Evolutionary conservation across 2,329 filamentous ascomycete species (phyloP).

Genomic region (Botrytis elliptica): DNA sequence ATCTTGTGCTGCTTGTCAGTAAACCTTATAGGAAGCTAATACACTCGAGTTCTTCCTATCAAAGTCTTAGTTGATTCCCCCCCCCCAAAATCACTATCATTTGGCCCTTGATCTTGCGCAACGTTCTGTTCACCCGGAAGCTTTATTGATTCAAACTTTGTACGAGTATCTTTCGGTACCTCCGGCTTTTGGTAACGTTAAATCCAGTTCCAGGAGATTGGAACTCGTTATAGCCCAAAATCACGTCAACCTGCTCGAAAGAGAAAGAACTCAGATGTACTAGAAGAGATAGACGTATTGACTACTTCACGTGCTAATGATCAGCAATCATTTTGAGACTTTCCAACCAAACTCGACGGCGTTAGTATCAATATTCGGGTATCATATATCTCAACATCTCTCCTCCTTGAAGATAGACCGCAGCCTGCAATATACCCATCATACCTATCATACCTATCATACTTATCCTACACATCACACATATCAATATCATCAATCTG

Average conservation of each 20-base stretch:
- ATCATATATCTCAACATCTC: constrained; percentile 24
- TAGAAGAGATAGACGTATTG: constrained; percentile 16
- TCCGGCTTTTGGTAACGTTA: constrained; percentile 29
- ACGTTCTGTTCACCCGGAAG: constrained; percentile 26
- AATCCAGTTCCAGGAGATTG: constrained; percentile 28
- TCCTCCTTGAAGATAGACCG: neutral
- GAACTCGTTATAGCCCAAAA: constrained; percentile 27
- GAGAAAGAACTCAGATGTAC: constrained; percentile 23
- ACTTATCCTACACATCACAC: neutral
- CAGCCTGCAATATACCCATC: constrained; percentile 7
- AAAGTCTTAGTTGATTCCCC: constrained; percentile 16
- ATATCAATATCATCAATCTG: constrained; percentile 14
- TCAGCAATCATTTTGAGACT: constrained; percentile 17
- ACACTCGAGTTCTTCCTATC: constrained; percentile 23
- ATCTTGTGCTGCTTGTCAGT: constrained; percentile 26
- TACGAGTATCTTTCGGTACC: constrained; percentile 28
- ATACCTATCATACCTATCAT: neutral
- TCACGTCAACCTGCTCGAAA: constrained; percentile 24
- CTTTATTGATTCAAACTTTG: constrained; percentile 28
- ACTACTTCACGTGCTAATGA: constrained; percentile 22
- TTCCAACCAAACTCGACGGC: constrained; percentile 18
- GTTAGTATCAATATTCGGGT: constrained; percentile 21
- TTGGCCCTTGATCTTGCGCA: constrained; percentile 21
- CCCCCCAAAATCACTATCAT: neutral
- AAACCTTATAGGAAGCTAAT: constrained; percentile 29